Percentiles rank a stretch among this genome's conserved stretches.
Conservation (phyloP, 495 filamentous ascomycete genomes). For the Aspergillus mulundensis region DNA sequence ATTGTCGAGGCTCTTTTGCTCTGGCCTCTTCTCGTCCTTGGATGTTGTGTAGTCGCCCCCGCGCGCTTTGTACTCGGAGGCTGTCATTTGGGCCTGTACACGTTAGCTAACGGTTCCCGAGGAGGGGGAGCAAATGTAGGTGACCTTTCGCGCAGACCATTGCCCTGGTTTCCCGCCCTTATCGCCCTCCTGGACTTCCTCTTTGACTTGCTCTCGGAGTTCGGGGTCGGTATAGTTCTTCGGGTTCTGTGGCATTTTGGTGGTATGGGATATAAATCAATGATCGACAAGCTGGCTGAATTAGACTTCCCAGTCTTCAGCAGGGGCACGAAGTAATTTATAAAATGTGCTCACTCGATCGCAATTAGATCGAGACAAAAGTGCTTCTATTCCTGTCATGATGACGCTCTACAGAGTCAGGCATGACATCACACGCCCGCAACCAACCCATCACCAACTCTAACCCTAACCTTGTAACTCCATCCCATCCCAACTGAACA, state of each 20-base stretch:
- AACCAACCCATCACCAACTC: background rate
- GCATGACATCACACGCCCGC: background rate
- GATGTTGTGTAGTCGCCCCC: constrained; percentile 45
- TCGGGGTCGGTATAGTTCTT: constrained; percentile 48
- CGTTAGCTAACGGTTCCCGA: too few relatives aligned
- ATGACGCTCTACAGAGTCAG: background rate
- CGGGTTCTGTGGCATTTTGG: constrained; percentile 22
- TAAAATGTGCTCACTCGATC: too few relatives aligned
- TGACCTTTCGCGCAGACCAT: constrained; percentile 50
- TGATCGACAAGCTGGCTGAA: too few relatives aligned
- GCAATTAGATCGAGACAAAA: background rate
- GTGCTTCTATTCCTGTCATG: background rate
- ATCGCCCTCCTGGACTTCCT: constrained; percentile 43
- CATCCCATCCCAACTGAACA: background rate
- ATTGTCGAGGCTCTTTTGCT: constrained; percentile 39
- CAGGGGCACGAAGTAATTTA: too few relatives aligned
- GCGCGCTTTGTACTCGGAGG: constrained; percentile 47
- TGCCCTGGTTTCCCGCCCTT: constrained; percentile 48
- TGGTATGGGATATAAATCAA: too few relatives aligned
- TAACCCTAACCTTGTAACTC: background rate
- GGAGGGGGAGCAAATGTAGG: too few relatives aligned
- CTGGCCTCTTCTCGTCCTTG: constrained; percentile 36
- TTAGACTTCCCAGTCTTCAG: too few relatives aligned
- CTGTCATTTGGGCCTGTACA: constrained; percentile 46
- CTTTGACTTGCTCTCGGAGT: constrained; percentile 44